Base-by-base conservation (phyloP, 2,329 filamentous ascomycete species). In the Talaromyces sp. region DNA sequence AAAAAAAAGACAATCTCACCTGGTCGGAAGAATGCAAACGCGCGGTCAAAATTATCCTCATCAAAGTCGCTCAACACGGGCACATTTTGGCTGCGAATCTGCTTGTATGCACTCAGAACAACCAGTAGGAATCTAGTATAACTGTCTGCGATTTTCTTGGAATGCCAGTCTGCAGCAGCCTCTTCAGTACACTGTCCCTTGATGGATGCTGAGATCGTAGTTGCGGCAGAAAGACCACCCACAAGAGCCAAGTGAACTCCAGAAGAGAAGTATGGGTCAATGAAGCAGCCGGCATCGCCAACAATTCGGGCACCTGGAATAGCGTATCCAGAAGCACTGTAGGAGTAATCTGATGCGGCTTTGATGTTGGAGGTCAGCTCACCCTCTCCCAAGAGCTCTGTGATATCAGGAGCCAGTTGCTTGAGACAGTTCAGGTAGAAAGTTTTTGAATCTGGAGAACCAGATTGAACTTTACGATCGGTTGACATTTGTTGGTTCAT, bases 231-330 rank as follows among this genome's bases (percentile, higher is more conserved):
- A 0, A 83, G 72, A 5, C 71, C 80, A 12, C 75, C 69, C 1
- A 70, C 60, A 0, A 82, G 44, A 2, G 81, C 81, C 1, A 83
- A 68, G 61, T 83, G 81, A 4, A 80, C 73, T 7, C 80, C 80
- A 0, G 79, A 82, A 0, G 77, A 80, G 68, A 82, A 83, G 63
- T 73, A 77, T 0, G 79, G 79, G 61, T 82, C 79, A 64, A 82
- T 80, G 61, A 83, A 83, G 62, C 73, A 77, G 1, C 78, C 80
- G 0, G 80, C 80, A 60, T 82, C 80, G 1, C 81, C 80, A 5
- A 68, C 74, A n/a, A 82, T 74, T 23, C 80, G 79, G 3, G 72
- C 65, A 57, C 75, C 64, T 0, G 75, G 73, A 14, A 68, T 61
- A 1, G 78, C 75, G 63, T 83, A 83, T 0, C 68, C 60, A 1